Evolutionary conservation across 2,329 filamentous ascomycete genomes (phyloP).

Genomic region (Cladobotryum mycophilum): DNA sequence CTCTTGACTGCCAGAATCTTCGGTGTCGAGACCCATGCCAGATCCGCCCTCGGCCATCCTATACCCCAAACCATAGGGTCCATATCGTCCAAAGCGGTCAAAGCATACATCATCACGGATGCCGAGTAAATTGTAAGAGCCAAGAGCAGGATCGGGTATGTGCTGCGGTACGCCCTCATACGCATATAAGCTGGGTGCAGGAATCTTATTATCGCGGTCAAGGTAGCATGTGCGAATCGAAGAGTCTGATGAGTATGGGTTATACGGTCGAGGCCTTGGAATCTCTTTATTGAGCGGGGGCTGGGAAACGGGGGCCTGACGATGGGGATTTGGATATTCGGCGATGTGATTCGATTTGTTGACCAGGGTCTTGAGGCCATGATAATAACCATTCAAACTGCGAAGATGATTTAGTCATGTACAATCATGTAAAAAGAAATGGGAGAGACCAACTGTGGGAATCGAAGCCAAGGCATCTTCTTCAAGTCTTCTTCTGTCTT

Average conservation of each 20-base stretch:
- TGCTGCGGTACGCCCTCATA: slow-evolving; percentile 67
- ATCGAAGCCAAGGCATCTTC: slow-evolving; percentile 35
- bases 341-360: slow-evolving; percentile 56
- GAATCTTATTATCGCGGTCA: slow-evolving; percentile 51
- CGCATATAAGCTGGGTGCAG: slow-evolving; percentile 57
- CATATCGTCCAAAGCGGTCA: slow-evolving; percentile 77
- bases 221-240: slow-evolving; percentile 57
- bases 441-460: slow-evolving; percentile 28
- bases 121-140: slow-evolving; percentile 69
- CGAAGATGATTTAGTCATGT: not conserved
- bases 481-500: slow-evolving; percentile 24
- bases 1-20: slow-evolving; percentile 58
- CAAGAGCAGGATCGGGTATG: slow-evolving; percentile 71
- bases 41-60: slow-evolving; percentile 63
- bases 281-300: slow-evolving; percentile 28
- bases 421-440: not conserved
- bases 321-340: slow-evolving; percentile 59
- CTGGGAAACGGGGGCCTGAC: slow-evolving; percentile 27
- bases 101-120: slow-evolving; percentile 77
- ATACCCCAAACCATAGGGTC: slow-evolving; percentile 84
- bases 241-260: slow-evolving; percentile 54
- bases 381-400: slow-evolving; percentile 76
- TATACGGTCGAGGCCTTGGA: slow-evolving; percentile 49
- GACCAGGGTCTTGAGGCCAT: slow-evolving; percentile 67
- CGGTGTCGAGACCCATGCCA: slow-evolving; percentile 65